Percentiles rank a stretch among this genome's conserved stretches.
phyloP scores from a whole-genome alignment of 202 grass and related monocot genomes.

The Schoenoplectus triqueter region DNA sequence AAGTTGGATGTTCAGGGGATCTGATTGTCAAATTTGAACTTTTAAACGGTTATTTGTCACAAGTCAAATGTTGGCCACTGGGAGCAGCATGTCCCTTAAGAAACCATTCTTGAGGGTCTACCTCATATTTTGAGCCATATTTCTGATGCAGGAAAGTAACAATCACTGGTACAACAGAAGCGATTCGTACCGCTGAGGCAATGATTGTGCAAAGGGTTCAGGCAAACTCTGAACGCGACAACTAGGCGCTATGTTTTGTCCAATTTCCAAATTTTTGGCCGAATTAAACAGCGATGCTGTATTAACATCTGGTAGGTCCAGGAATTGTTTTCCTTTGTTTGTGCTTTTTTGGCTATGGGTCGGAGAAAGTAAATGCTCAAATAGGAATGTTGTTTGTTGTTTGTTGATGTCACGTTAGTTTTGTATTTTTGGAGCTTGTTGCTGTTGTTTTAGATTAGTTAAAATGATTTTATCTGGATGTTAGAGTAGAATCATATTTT shows the following conservation, averaged over 20 bases:
- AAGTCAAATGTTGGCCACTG: too few species aligned
- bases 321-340: conserved; percentile 36
- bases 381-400: conserved; percentile 27
- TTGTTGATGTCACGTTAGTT: conserved; percentile 26
- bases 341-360: conserved; percentile 46
- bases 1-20: conserved; percentile 17
- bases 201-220: conserved; percentile 97
- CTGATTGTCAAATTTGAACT: background rate
- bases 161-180: conserved; percentile 80
- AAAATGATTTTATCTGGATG: conserved; percentile 15
- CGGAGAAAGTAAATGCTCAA: conserved; percentile 42
- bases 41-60: background rate
- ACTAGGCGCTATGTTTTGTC: conserved; percentile 6
- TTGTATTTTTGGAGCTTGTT: conserved; percentile 25
- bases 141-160: conserved; percentile 76
- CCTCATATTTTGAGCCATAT: too few species aligned
- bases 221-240: conserved; percentile 55
- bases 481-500: conserved; percentile 35
- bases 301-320: conserved; percentile 40
- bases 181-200: conserved; percentile 73
- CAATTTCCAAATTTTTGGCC: conserved; percentile 34
- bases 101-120: too few species aligned
- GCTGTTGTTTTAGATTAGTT: conserved; percentile 35
- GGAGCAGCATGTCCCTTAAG: too few species aligned
- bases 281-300: conserved; percentile 28